Evolutionary conservation across 257 asterid species (phyloP).

Genomic region (Capsicum baccatum): DNA sequence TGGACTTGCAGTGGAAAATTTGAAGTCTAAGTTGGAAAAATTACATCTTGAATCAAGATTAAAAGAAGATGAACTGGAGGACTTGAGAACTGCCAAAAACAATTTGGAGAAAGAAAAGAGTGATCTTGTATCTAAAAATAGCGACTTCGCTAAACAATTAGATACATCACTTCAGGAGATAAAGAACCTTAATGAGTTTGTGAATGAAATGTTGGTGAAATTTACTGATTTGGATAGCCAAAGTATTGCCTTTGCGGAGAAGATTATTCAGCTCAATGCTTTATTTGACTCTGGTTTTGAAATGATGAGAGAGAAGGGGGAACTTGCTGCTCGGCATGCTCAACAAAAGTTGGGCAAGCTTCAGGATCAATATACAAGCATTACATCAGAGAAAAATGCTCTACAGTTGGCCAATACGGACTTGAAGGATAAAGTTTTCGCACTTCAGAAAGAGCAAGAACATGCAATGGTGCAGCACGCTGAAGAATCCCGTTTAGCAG

Average conservation of each 20-base stretch:
- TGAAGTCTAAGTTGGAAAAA: slow-evolving; percentile 67
- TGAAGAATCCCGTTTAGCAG: slow-evolving; percentile 85
- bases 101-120: slow-evolving; percentile 63
- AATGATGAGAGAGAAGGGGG: slow-evolving; percentile 70
- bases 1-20: slow-evolving; percentile 53
- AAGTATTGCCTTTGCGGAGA: slow-evolving; percentile 64
- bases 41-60: slow-evolving; percentile 63
- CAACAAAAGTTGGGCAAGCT: slow-evolving; percentile 67
- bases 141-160: slow-evolving; percentile 54
- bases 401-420: slow-evolving; percentile 64
- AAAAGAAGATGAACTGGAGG: slow-evolving; percentile 64
- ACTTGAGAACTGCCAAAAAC: slow-evolving; percentile 57
- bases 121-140: slow-evolving; percentile 59
- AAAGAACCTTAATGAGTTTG: slow-evolving; percentile 69
- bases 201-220: slow-evolving; percentile 61
- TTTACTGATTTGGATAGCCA: slow-evolving; percentile 74
- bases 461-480: slow-evolving; percentile 88
- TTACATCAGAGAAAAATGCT: slow-evolving; percentile 68
- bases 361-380: slow-evolving; percentile 47
- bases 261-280: slow-evolving; percentile 65
- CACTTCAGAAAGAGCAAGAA: slow-evolving; percentile 90
- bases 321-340: slow-evolving; percentile 67
- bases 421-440: slow-evolving; percentile 62
- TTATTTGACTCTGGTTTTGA: slow-evolving; percentile 67
- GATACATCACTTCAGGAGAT: slow-evolving; percentile 66